Conservation (phyloP, 768 basidiomycete genomes). For the Suillus spraguei region DNA sequence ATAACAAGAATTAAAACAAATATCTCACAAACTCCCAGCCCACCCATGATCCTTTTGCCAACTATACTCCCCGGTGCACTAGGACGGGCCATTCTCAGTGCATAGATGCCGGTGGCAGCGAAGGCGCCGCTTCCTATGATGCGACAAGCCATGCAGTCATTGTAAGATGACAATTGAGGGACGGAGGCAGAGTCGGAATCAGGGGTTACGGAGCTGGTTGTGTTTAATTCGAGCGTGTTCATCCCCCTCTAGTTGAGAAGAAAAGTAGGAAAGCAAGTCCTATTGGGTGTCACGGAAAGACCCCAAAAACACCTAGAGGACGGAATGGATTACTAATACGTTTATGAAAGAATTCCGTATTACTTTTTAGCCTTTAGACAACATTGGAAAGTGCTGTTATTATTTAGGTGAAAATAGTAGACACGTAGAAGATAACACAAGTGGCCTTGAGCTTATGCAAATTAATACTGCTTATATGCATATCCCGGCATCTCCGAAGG, state of each 20-base stretch:
- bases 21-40: conserved; percentile 60
- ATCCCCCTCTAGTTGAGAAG: neutral
- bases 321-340: too few species aligned
- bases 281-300: neutral
- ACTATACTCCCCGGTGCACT: conserved; percentile 60
- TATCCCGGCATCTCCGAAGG: conserved; percentile 2
- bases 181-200: neutral
- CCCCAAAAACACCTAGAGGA: neutral
- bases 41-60: conserved; percentile 65
- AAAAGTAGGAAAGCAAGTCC: neutral
- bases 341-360: neutral
- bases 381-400: neutral
- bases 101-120: conserved; percentile 65
- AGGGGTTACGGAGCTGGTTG: neutral
- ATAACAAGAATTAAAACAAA: neutral
- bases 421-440: neutral
- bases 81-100: conserved; percentile 63
- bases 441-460: neutral
- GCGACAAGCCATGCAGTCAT: conserved; percentile 71
- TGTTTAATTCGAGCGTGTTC: neutral
- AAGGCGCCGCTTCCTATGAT: conserved; percentile 69
- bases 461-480: neutral
- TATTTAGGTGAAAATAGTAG: neutral
- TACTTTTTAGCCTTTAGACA: neutral
- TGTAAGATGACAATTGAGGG: conserved; percentile 16